A percentile compares a stretch with the other conserved stretches of the same genome.
These are phyloP conservation scores for Neonectria coccinea DNA, from an alignment of 2,329 filamentous ascomycete genomes.

Conservation along the genomic window DNA sequence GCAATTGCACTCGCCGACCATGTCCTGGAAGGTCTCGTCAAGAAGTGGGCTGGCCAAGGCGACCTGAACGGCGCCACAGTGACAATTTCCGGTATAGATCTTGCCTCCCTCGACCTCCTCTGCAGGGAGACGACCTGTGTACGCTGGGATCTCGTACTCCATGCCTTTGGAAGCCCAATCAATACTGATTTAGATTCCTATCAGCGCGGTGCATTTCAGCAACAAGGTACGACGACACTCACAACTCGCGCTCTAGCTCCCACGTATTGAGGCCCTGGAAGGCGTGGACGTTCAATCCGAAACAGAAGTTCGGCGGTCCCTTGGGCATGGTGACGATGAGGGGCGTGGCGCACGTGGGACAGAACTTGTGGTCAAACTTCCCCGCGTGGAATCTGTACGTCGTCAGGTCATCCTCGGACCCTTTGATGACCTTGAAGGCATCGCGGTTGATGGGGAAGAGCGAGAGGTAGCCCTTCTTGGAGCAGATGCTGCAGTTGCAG, in stretches of 20 bases:
- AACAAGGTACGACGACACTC: constrained; percentile 30
- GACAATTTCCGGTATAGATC: constrained; percentile 63
- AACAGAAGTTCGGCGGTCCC: constrained; percentile 45
- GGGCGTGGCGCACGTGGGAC: constrained; percentile 61
- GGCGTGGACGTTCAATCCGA: constrained; percentile 57
- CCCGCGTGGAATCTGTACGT: constrained; percentile 58
- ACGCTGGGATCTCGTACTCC: constrained; percentile 51
- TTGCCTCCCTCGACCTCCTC: constrained; percentile 52
- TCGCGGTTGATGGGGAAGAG: constrained; percentile 46
- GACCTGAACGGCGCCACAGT: constrained; percentile 62
- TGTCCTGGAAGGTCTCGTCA: constrained; percentile 50
- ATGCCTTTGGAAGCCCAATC: constrained; percentile 52
- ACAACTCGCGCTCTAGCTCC: constrained; percentile 53
- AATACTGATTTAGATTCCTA: constrained; percentile 22
- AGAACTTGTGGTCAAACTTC: constrained; percentile 63
- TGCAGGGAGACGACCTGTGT: constrained; percentile 56
- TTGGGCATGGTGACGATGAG: constrained; percentile 50
- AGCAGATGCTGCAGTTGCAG: constrained; percentile 77
- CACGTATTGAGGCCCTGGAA: constrained; percentile 60
- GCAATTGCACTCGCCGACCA: constrained; percentile 61
- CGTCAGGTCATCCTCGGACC: constrained; percentile 54
- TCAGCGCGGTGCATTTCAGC: neutral
- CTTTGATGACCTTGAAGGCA: constrained; percentile 60
- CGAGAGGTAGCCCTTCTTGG: constrained; percentile 60
- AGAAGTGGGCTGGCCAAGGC: constrained; percentile 58